These are phyloP conservation scores for Westerdykella sp. DNA, from an alignment of 2,329 filamentous ascomycete species.

Conservation along the genomic window DNA sequence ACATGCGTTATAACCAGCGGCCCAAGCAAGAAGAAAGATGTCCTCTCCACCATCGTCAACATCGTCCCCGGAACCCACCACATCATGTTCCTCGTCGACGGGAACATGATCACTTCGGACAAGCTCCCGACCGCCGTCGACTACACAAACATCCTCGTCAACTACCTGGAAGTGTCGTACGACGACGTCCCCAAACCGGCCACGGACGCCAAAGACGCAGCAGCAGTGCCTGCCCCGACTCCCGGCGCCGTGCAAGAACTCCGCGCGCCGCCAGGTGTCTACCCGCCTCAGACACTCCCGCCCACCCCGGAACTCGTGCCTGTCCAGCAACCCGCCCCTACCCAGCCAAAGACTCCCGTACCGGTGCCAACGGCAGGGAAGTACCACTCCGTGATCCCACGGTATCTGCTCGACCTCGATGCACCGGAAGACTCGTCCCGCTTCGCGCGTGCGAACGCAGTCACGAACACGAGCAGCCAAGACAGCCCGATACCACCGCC, in stretches of 20 bases:
- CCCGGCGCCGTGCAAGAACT: conserved; percentile 22
- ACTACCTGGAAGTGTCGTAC: conserved; percentile 90
- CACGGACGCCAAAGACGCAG: conserved; percentile 13
- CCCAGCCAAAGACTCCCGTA: conserved; percentile 22
- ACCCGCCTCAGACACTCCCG: conserved; percentile 37
- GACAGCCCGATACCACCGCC: conserved; percentile 71
- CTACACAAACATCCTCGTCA: conserved; percentile 95
- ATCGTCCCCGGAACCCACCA: conserved; percentile 93
- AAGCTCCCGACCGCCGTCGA: conserved; percentile 91
- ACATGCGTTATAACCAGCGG: conserved; percentile 28
- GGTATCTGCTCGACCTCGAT: conserved; percentile 81
- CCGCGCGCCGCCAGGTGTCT: conserved; percentile 19
- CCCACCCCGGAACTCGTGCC: conserved; percentile 35
- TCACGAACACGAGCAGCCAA: conserved; percentile 43
- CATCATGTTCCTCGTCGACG: conserved; percentile 91
- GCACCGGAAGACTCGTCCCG: conserved; percentile 69
- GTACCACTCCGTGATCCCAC: conserved; percentile 71
- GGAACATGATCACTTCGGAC: conserved; percentile 82
- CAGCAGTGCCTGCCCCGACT: conserved; percentile 14
- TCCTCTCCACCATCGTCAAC: conserved; percentile 70
- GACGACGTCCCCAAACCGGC: conserved; percentile 53
- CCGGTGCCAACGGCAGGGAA: conserved; percentile 44
- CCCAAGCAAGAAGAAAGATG: conserved; percentile 45
- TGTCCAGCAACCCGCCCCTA: conserved; percentile 17
- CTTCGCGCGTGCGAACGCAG: conserved; percentile 68